Evolutionary conservation across 768 basidiomycete genomes (phyloP), one percentile per base, ranked within the genome.

Genomic region (Albatrellus ellisii): DNA sequence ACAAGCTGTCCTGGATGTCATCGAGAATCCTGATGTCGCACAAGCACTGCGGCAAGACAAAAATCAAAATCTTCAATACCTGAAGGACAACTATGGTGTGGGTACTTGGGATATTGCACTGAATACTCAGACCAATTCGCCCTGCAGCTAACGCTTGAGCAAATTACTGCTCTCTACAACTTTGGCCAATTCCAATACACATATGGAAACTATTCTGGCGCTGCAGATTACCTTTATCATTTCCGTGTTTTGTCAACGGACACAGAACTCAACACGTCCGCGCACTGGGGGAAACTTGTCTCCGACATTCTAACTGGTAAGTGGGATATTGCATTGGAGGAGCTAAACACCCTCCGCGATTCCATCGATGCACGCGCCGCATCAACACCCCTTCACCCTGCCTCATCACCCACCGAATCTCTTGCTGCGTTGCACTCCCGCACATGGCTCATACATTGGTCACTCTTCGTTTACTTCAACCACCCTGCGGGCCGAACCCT

Each of bases 151-250:
- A 90, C 85, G 12, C 67, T 91, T 46, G 91, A 94, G 45, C 88
- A 95, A 75, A 95, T 98, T 58, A 86, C 80, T 32, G 86, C 87
- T 1, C 68, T 99, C 7, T 98, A 99, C 69, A 89, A 91, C 65
- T 97, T 94, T 63, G 95, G 95, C 41, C 85, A 97, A 57, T 98
- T 92, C 68, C 92, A 95, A 65, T 99, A 89, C 64, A 87, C 94
- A n/a, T 88, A 88, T 59, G 95, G 95, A 33, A 89, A 90, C 62
- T 99, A 99, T 68, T 82, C 79, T 53, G 87, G 87, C 37, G 91
- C 95, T 12, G 91, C 92, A 36, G 90, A 97, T 62, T 98, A 95
- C 65, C 72, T 99, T 43, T 97, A 98, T 69, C 94, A 98, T 59
- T 99, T 98, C 72, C 88, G 92, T 43, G 83, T 98, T 18, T 79